Evolutionary conservation across 2,329 filamentous ascomycete species (phyloP), one percentile per base, ranked within the genome.

Genomic region (Xylaria hypoxylon): DNA sequence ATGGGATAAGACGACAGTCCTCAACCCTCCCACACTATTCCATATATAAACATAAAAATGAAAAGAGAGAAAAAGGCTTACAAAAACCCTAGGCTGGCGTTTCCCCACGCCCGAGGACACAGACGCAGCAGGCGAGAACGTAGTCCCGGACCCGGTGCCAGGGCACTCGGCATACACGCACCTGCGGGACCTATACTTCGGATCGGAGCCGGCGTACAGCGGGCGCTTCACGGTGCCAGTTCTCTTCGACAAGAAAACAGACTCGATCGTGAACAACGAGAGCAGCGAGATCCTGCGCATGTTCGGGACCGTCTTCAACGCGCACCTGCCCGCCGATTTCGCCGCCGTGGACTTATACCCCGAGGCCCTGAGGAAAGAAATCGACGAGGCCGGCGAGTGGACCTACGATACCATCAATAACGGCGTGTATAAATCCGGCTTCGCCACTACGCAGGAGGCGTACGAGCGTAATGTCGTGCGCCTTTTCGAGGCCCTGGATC

Each of bases 261-360:
- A 89, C 74, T 87, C 83, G 38, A 96, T 97, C 75, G 94, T 97
- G 68, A 96, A 86, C 86, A 97, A 97, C 72, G 94, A 97, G 85
- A 93, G 91, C 79, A 90, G 90, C 71, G 94, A 97, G 82, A 97
- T 97, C 77, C 89, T 97, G 78, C 90, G 94, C 76, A 97, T 97
- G 92, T 83, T 97, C 68, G 92, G 92, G 77, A 86, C 85, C 47
- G 92, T 89, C 78, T 98, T 98, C 77, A 90, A 98, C 78, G 85
- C 87, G 69, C 76, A 92, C 40, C 77, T 94, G 26, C 85, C 86
- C 0, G 82, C 85, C 2, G 78, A 89, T 75, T 86, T 87, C 77
- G 86, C 86, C 62, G 79, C 80, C 2, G 77, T 94, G 5, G 86
- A 90, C 51, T 84, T 94, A 45, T 92, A 92, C 77, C 93, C 94